Base-by-base conservation (phyloP, 2,329 filamentous ascomycete species). In the Aphanocladium album region DNA sequence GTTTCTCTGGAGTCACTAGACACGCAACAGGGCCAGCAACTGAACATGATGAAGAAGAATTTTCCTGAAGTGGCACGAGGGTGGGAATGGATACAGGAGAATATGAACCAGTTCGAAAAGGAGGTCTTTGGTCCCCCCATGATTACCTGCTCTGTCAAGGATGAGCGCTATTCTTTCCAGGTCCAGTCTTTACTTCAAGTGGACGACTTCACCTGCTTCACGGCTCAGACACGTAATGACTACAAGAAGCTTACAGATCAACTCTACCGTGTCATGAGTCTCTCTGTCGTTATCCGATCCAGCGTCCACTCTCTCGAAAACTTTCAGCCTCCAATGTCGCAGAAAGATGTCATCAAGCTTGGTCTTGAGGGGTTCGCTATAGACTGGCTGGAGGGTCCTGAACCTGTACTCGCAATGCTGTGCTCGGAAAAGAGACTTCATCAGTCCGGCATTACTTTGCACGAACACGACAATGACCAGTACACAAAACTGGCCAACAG, bases 351-450 rank as follows among this genome's bases (percentile, higher is more conserved):
- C 60, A 68, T 69, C 57, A 62, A 68, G 45, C 61, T 85, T 73
- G 91, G 91, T 0, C 83, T 99, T 54, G 89, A 96, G 64, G 87
- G 88, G 2, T 96, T 89, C 76, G 87, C 91, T 0, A 80, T 90
- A 27, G 89, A 98, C 69, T 90, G 83, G 62, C 71, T 99, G 6
- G 82, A 87, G 37, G 95, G 93, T 0, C 96, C 96, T 0, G 86
- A 88, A 1, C 83, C 90, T 1, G 90, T 99, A 1, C 77, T 98
- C 37, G 89, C 91, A 7, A 95, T 96, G 89, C 83, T 99, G 23
- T 97, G 92, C 72, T 83, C 86, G 14, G 88, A 90, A 66, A 84
- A 82, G 61, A 82, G 78, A 57, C 73, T 97, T 7, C 86, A 96
- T 67, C 77, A 79, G 27, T 87, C 88, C 6, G 91, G 85, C 0